A percentile compares a stretch with the other conserved stretches of the same genome.
Conservation (phyloP, 495 filamentous ascomycete species). For the Penicillium bialowiezense region DNA sequence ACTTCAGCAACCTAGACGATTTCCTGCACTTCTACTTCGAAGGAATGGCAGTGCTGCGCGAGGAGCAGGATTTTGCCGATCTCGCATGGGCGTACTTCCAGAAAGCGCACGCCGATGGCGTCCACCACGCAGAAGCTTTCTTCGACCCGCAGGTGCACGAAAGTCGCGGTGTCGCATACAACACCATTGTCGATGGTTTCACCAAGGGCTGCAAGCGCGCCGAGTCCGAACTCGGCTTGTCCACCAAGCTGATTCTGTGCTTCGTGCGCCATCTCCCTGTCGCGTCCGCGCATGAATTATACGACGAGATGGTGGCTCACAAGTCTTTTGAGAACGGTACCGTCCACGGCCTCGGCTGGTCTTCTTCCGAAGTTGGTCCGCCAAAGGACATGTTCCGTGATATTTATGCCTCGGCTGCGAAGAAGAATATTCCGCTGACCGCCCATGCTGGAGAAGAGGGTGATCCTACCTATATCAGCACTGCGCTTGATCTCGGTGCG, state of each 20-base stretch:
- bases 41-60: slow-evolving; percentile 64
- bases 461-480: slow-evolving; percentile 61
- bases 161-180: slow-evolving; percentile 57
- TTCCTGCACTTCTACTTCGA: slow-evolving; percentile 79
- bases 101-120: slow-evolving; percentile 60
- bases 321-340: slow-evolving; percentile 49
- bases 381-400: slow-evolving; percentile 63
- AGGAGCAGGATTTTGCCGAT: slow-evolving; percentile 64
- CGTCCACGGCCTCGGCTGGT: slow-evolving; percentile 64
- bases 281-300: slow-evolving; percentile 45
- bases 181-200: slow-evolving; percentile 60
- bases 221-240: slow-evolving; percentile 59
- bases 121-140: slow-evolving; percentile 74
- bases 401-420: slow-evolving; percentile 53
- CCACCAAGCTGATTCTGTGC: slow-evolving; percentile 62
- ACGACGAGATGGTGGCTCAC: slow-evolving; percentile 45
- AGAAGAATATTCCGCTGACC: slow-evolving; percentile 54
- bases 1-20: slow-evolving; percentile 70
- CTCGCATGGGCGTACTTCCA: slow-evolving; percentile 72
- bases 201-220: slow-evolving; percentile 57
- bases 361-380: slow-evolving; percentile 60
- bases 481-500: slow-evolving; percentile 59
- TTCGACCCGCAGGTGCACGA: slow-evolving; percentile 78
- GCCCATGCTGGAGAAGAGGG: slow-evolving; percentile 78
- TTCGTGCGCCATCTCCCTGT: slow-evolving; percentile 68